Conservation (phyloP, 768 basidiomycete genomes). For the Floccularia luteovirens region DNA sequence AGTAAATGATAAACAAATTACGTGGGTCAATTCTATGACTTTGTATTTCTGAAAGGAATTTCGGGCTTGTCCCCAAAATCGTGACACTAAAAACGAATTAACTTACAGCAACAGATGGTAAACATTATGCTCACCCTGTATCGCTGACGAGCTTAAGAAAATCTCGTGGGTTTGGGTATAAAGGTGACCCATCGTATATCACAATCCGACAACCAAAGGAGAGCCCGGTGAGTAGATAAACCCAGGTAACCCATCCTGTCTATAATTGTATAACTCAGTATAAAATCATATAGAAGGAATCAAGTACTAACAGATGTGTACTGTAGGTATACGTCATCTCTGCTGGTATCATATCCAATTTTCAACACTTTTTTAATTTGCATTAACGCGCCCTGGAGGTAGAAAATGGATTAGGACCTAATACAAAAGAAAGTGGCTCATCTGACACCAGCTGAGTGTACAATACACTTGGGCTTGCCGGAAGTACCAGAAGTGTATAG, state of each 20-base stretch:
- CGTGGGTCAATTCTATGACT: not conserved
- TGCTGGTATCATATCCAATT: constrained; percentile 30
- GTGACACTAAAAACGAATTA: not conserved
- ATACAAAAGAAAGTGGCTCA: not conserved
- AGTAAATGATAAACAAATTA: not conserved
- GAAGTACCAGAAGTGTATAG: constrained; percentile 85
- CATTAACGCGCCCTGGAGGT: constrained; percentile 56
- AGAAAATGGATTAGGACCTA: constrained; percentile 1
- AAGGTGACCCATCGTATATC: constrained; percentile 47
- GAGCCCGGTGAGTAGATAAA: constrained; percentile 15
- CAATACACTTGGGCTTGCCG: constrained; percentile 80
- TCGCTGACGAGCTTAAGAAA: not conserved
- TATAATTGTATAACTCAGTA: constrained; percentile 11
- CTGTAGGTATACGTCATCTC: constrained; percentile 60
- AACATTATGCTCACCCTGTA: not conserved
- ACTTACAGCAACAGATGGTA: not conserved
- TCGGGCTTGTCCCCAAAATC: constrained; percentile 1
- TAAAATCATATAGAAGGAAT: not conserved
- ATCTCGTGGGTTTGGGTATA: constrained; percentile 26
- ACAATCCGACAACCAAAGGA: constrained; percentile 32
- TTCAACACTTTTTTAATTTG: constrained; percentile 57
- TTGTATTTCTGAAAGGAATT: constrained; percentile 1
- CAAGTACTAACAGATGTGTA: constrained; percentile 51
- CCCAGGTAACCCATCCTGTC: constrained; percentile 59
- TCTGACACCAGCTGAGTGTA: constrained; percentile 67